phyloP scores from a whole-genome alignment of 2,329 filamentous ascomycete species.

The Trichoderma cornu-damae region DNA sequence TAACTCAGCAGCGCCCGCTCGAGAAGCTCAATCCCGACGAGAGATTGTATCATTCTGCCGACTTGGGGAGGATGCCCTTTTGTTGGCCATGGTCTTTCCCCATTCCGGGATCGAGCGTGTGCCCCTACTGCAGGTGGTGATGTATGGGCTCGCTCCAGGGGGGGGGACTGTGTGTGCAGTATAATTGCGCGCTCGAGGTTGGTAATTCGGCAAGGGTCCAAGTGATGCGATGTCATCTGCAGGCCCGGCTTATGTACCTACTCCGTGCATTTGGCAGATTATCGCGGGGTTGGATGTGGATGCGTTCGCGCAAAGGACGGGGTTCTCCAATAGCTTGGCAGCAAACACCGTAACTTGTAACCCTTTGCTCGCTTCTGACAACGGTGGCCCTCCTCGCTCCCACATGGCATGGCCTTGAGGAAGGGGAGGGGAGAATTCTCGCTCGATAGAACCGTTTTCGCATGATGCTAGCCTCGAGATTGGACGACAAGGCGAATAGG shows the following conservation, averaged over 20 bases:
- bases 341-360: not conserved
- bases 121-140: constrained; percentile 5
- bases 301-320: not conserved
- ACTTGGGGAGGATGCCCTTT: not conserved
- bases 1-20: not conserved
- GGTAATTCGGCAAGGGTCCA: not conserved
- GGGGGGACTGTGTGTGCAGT: not conserved
- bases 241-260: too few species aligned
- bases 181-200: not conserved
- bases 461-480: too few species aligned
- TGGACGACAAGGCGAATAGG: not conserved
- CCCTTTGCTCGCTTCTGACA: not conserved
- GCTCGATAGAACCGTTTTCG: not conserved
- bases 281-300: constrained; percentile 12
- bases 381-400: not conserved
- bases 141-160: not conserved
- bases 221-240: constrained; percentile 16
- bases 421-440: not conserved
- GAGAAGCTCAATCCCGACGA: not conserved
- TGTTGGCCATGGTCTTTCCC: not conserved
- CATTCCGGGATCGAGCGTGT: not conserved
- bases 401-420: not conserved
- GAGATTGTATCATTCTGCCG: not conserved
- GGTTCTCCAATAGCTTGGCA: not conserved
- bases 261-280: constrained; percentile 1